These are phyloP conservation scores for Aquilaria sinensis DNA, from an alignment of 345 rosid species.

Conservation along the genomic window DNA sequence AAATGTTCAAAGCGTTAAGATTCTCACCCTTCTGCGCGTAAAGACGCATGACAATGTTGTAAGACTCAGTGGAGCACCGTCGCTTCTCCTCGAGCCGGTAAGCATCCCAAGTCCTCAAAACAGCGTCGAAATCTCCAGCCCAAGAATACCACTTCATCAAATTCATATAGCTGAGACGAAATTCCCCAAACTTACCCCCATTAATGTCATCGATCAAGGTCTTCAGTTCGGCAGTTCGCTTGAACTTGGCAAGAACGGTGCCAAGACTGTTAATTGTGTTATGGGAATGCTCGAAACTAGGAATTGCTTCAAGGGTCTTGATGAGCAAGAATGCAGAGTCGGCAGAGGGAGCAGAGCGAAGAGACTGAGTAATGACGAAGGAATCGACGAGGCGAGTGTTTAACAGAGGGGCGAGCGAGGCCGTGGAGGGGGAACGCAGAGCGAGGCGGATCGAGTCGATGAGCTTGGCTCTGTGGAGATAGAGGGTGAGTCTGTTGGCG, in stretches of 20 bases:
- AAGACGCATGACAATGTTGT: slow-evolving; percentile 57
- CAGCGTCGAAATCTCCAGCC: slow-evolving; percentile 48
- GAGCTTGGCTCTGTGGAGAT: slow-evolving; percentile 62
- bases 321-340: slow-evolving; percentile 54
- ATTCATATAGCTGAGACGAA: slow-evolving; percentile 59
- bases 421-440: slow-evolving; percentile 51
- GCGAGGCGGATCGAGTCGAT: slow-evolving; percentile 66
- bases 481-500: slow-evolving; percentile 63
- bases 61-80: slow-evolving; percentile 49
- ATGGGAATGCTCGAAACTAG: slow-evolving; percentile 37
- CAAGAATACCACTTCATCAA: slow-evolving; percentile 61
- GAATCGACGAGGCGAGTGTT: slow-evolving; percentile 65
- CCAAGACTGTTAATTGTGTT: slow-evolving; percentile 59
- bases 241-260: slow-evolving; percentile 60
- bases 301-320: slow-evolving; percentile 29
- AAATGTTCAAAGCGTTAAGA: slow-evolving; percentile 44
- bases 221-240: slow-evolving; percentile 38
- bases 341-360: slow-evolving; percentile 70
- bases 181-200: slow-evolving; percentile 37
- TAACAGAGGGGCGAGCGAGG: slow-evolving; percentile 23
- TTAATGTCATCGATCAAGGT: slow-evolving; percentile 41
- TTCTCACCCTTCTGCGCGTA: slow-evolving; percentile 35
- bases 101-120: slow-evolving; percentile 50
- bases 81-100: slow-evolving; percentile 38
- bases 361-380: slow-evolving; percentile 57